phyloP scores from a whole-genome alignment of 345 rosid species.

The Camelina neglecta region DNA sequence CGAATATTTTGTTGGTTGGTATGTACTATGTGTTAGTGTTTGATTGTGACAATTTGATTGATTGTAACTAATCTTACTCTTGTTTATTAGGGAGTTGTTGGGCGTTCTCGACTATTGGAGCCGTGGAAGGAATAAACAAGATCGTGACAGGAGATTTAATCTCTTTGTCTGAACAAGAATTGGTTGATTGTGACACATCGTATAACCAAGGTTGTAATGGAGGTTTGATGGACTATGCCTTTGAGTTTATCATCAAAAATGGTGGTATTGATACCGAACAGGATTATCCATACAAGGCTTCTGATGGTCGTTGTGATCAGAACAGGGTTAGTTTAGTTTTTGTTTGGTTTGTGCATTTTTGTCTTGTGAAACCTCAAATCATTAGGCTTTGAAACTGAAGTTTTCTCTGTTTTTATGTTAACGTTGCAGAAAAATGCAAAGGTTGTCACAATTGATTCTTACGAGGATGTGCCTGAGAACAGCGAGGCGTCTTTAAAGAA shows the following conservation, averaged over 20 bases:
- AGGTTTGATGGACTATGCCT: conserved; percentile 93
- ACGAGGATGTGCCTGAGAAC: conserved; percentile 79
- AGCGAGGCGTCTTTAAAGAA: conserved; percentile 67
- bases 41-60: not conserved
- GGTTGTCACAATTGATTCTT: conserved; percentile 71
- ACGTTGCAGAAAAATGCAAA: conserved; percentile 74
- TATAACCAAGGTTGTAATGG: conserved; percentile 92
- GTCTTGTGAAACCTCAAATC: not conserved
- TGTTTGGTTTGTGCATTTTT: not conserved
- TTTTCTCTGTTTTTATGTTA: not conserved
- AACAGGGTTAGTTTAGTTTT: conserved; percentile 59
- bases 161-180: conserved; percentile 85
- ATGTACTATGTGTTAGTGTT: not conserved
- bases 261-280: conserved; percentile 85
- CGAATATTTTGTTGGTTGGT: not conserved
- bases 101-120: conserved; percentile 91
- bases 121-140: conserved; percentile 93
- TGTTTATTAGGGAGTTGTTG: conserved; percentile 81
- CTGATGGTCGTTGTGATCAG: conserved; percentile 66
- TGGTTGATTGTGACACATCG: conserved; percentile 81
- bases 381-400: not conserved
- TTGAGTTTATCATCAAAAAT: conserved; percentile 82
- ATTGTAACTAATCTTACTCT: conserved; percentile 15
- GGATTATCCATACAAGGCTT: conserved; percentile 80
- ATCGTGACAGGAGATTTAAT: conserved; percentile 79